A percentile compares a stretch with the other conserved stretches of the same genome.
Conservation (phyloP, 352 stramenopile genomes). For the Peronospora destructor region DNA sequence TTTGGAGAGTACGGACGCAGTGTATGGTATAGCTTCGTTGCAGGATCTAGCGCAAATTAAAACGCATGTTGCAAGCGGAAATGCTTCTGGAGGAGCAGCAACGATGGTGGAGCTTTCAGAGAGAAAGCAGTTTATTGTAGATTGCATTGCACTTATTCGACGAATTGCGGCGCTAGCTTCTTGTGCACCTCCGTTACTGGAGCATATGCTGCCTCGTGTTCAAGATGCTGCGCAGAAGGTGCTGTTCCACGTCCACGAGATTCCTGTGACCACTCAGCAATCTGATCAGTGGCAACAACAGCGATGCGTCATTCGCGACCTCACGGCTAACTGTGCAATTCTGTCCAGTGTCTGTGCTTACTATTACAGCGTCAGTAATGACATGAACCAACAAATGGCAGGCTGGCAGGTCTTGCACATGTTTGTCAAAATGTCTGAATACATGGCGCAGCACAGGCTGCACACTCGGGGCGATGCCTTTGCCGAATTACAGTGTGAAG, state of each 20-base stretch:
- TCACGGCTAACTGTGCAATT: slow-evolving; percentile 50
- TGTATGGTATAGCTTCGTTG: slow-evolving; percentile 49
- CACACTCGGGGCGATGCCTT: slow-evolving; percentile 49
- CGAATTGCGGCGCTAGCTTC: slow-evolving; percentile 57
- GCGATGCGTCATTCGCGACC: slow-evolving; percentile 43
- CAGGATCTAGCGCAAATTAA: slow-evolving; percentile 66
- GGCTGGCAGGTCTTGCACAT: slow-evolving; percentile 59
- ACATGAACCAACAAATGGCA: slow-evolving; percentile 51
- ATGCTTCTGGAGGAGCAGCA: slow-evolving; percentile 16
- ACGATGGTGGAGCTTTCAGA: slow-evolving; percentile 54
- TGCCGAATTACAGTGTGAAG: slow-evolving; percentile 56
- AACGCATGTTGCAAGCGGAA: slow-evolving; percentile 35
- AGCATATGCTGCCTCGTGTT: slow-evolving; percentile 43
- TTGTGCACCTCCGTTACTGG: slow-evolving; percentile 45
- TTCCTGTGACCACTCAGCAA: slow-evolving; percentile 31
- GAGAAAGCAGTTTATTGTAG: slow-evolving; percentile 63
- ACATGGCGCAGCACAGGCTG: slow-evolving; percentile 49
- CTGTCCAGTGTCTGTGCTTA: slow-evolving; percentile 55
- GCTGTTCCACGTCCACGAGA: slow-evolving; percentile 47
- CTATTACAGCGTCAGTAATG: slow-evolving; percentile 48
- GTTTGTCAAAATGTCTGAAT: slow-evolving; percentile 57
- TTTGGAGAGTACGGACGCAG: slow-evolving; percentile 24
- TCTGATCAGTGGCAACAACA: slow-evolving; percentile 48
- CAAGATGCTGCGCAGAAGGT: slow-evolving; percentile 34
- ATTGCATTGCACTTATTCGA: slow-evolving; percentile 63